These are phyloP conservation scores for Xerocomellus intermedius DNA, from an alignment of 768 basidiomycete genomes.

Conservation along the genomic window DNA sequence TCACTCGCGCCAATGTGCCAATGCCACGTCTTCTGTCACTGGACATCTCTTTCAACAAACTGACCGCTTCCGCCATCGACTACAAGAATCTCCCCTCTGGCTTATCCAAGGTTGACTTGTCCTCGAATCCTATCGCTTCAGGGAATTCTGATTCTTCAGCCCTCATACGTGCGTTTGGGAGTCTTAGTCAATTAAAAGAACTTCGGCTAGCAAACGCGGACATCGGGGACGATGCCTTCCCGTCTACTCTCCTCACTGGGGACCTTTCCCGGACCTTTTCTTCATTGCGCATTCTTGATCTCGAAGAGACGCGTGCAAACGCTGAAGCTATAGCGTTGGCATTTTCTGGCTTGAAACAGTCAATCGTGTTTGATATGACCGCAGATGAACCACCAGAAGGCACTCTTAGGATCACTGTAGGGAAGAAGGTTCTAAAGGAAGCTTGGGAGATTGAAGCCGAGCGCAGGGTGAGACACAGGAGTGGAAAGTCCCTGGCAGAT, in stretches of 20 bases:
- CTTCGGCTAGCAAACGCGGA: slow-evolving; percentile 54
- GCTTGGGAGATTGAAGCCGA: slow-evolving; percentile 80
- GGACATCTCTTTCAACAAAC: slow-evolving; percentile 65
- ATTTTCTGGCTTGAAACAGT: slow-evolving; percentile 48
- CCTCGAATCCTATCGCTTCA: slow-evolving; percentile 61
- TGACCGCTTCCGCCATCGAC: slow-evolving; percentile 57
- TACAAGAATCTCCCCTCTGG: slow-evolving; percentile 47
- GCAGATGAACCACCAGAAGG: slow-evolving; percentile 53
- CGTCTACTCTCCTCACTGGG: slow-evolving; percentile 24
- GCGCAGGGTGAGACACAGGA: slow-evolving; percentile 43
- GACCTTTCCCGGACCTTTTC: slow-evolving; percentile 42
- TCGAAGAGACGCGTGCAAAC: slow-evolving; percentile 63
- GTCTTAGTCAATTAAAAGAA: slow-evolving; percentile 54
- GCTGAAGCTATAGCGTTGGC: slow-evolving; percentile 43
- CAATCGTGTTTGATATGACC: slow-evolving; percentile 53
- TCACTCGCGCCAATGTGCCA: slow-evolving; percentile 61
- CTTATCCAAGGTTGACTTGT: slow-evolving; percentile 60
- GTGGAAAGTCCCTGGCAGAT: slow-evolving; percentile 32
- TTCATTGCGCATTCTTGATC: slow-evolving; percentile 54
- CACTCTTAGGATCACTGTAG: slow-evolving; percentile 56
- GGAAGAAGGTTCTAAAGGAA: slow-evolving; percentile 70
- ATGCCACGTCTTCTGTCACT: slow-evolving; percentile 65
- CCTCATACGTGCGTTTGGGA: slow-evolving; percentile 47
- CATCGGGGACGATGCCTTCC: slow-evolving; percentile 61
- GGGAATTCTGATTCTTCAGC: slow-evolving; percentile 23